Percentiles rank a stretch among this genome's conserved stretches.
phyloP scores from a whole-genome alignment of 371 early-diverging fungal genomes.

The Mucor ambiguus region DNA sequence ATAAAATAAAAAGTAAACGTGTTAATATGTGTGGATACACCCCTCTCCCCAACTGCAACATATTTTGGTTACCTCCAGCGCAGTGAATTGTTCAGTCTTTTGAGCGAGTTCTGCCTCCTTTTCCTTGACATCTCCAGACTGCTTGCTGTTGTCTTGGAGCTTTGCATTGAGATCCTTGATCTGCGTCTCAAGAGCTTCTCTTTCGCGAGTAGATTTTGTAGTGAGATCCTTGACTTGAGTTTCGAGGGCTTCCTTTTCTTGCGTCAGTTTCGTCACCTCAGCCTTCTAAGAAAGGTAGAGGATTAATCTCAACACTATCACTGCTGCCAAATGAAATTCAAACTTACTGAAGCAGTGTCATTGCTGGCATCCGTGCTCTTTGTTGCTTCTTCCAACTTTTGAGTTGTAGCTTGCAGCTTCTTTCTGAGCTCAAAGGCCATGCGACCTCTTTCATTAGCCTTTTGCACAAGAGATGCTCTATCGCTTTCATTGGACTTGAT shows the following conservation, averaged over 20 bases:
- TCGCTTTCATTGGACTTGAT: constrained; percentile 5
- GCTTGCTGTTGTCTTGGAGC: not conserved
- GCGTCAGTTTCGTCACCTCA: constrained; percentile 4
- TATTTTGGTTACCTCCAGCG: not conserved
- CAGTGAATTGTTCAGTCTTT: not conserved
- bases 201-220: not conserved
- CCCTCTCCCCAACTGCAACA: not conserved
- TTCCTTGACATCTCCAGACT: not conserved
- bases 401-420: not conserved
- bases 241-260: constrained; percentile 19
- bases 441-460: constrained; percentile 23
- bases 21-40: not conserved
- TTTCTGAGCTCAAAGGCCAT: constrained; percentile 20
- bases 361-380: not conserved
- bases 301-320: not conserved
- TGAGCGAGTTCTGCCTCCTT: not conserved
- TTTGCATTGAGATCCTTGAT: constrained; percentile 1
- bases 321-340: not conserved
- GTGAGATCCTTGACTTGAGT: not conserved
- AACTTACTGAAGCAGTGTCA: not conserved
- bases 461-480: not conserved
- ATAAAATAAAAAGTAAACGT: no score
- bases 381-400: constrained; percentile 11
- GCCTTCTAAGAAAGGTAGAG: constrained; percentile 4
- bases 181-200: constrained; percentile 14